These are phyloP conservation scores for Russula foetens DNA, from an alignment of 768 basidiomycete species.

Conservation along the genomic window DNA sequence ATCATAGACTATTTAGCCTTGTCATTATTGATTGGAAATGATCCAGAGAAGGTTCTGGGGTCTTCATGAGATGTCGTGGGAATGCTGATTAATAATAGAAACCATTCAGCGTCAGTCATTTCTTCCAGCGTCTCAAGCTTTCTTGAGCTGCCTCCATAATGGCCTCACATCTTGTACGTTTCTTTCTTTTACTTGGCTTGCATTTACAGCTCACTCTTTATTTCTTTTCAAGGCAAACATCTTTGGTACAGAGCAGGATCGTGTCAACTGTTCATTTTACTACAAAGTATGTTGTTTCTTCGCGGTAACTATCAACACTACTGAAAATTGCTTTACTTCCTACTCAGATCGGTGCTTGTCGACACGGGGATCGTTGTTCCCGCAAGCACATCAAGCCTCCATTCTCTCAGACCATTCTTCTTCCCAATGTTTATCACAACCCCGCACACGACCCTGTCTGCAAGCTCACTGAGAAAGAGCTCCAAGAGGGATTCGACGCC, in stretches of 20 bases:
- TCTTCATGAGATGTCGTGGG: neutral
- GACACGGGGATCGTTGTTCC: conserved; percentile 97
- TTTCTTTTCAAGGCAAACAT: conserved; percentile 66
- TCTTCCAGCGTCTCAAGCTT: no score
- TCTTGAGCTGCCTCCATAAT: conserved; percentile 24
- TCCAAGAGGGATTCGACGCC: conserved; percentile 87
- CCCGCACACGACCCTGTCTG: conserved; percentile 90
- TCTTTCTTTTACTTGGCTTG: neutral
- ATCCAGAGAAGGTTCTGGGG: no score
- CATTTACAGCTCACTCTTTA: neutral
- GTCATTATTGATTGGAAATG: no score
- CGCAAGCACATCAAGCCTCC: conserved; percentile 97
- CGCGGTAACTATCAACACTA: neutral
- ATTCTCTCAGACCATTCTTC: conserved; percentile 92
- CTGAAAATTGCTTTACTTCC: conserved; percentile 14
- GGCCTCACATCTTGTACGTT: conserved; percentile 73
- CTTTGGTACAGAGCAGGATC: conserved; percentile 89
- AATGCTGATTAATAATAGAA: conserved; percentile 10
- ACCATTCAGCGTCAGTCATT: neutral
- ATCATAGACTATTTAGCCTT: no score
- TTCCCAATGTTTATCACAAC: conserved; percentile 98
- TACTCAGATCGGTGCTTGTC: conserved; percentile 90
- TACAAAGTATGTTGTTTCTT: conserved; percentile 60
- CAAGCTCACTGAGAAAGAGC: conserved; percentile 78
- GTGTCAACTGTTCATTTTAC: conserved; percentile 99